phyloP scores from a whole-genome alignment of 768 basidiomycete species.

The Kwoniella dendrophila region DNA sequence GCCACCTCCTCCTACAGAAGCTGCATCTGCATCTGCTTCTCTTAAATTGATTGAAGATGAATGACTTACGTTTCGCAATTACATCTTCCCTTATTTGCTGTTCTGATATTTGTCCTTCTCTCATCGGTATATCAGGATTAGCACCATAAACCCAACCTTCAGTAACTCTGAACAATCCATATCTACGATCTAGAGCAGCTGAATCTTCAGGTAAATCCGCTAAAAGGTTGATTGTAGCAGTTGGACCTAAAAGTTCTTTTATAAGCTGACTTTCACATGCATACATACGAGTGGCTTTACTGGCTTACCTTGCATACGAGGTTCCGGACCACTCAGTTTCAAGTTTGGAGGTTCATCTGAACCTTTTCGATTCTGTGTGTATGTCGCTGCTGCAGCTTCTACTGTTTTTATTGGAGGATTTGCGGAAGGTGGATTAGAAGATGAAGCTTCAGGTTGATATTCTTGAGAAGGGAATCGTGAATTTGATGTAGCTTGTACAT shows the following conservation, averaged over 20 bases:
- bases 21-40: too few relatives aligned
- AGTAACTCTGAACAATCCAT: constrained; percentile 18
- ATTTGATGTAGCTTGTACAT: too few relatives aligned
- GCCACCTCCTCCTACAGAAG: neutral
- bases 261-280: neutral
- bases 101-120: constrained; percentile 11
- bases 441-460: neutral
- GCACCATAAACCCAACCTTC: constrained; percentile 22
- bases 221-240: constrained; percentile 13
- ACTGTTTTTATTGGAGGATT: too few relatives aligned
- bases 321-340: constrained; percentile 19
- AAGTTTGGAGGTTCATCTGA: constrained; percentile 19
- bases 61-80: constrained; percentile 11
- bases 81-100: constrained; percentile 21
- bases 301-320: constrained; percentile 15
- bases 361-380: neutral
- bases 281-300: neutral
- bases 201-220: constrained; percentile 10
- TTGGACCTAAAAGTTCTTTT: constrained; percentile 14
- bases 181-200: constrained; percentile 16
- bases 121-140: constrained; percentile 14
- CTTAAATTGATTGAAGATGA: neutral
- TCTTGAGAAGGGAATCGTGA: too few relatives aligned
- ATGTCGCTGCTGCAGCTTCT: neutral
- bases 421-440: too few relatives aligned